Base-by-base conservation (phyloP, 257 asterid species). In the Capsicum pubescens region DNA sequence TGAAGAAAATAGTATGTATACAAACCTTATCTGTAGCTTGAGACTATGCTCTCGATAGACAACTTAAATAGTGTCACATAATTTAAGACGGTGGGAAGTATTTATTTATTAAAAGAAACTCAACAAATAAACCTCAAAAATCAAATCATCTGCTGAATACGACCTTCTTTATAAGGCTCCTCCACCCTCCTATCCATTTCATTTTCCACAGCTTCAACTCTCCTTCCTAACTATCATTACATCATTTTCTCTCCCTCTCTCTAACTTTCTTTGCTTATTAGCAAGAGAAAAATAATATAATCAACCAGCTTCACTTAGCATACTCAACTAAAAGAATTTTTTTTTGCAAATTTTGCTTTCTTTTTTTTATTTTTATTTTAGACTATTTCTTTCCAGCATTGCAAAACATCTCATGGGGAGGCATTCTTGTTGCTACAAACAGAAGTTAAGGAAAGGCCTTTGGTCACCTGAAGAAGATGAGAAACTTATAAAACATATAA, bases 401-500 rank as follows among this genome's bases (percentile, higher is more conserved):
- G 67, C 48, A 64, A 26, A 26, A 83, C 81, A 39, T 54, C 80
- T 90, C 84, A 94, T 95, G 99, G 99, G 97, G 58, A 93, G 97
- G 91, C 99, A 95, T 86, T 94, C 98, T 88, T 94, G 99, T 84
- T 95, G 98, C 66, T 94, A 89, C 85, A 94, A 95, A 84, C 98
- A 94, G 93, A 94, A 92, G 89, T 44, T 94, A 57, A 89, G 99
- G 83, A 95, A 95, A 91, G 99, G 99, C 21, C 95, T 95, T 39
- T 95, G 99, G 99, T 95, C 99, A 9, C 99, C 99, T 3, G 98
- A 95, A 42, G 99, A 95, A 93, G 99, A 95, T 88, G 99, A 94
- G 78, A 94, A 95, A n/a, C 98, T 95, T 57, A 89, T 92, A 9
- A 91, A 92, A 46, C 98, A 95, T 89, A 94, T 94, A 50, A 89